phyloP scores from a whole-genome alignment of 192 early-diverging fungal species.

The Oehlia diaphana region DNA sequence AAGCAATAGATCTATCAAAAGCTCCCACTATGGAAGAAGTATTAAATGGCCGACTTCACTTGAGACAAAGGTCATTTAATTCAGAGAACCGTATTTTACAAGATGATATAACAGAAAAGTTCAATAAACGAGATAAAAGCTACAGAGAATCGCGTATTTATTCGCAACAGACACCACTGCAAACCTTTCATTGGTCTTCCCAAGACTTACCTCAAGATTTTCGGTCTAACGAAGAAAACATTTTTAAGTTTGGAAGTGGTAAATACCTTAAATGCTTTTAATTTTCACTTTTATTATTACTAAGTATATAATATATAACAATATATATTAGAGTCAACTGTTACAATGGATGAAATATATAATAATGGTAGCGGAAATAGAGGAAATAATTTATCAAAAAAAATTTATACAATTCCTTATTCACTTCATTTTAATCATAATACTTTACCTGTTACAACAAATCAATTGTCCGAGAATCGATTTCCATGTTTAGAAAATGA shows the following conservation, averaged over 20 bases:
- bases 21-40: slow-evolving; percentile 13
- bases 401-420: background rate
- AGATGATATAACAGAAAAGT: background rate
- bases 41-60: background rate
- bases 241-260: background rate
- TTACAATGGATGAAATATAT: background rate
- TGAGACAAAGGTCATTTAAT: background rate
- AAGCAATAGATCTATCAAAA: background rate
- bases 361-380: background rate
- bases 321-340: background rate
- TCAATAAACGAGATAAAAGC: background rate
- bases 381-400: background rate
- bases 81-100: background rate
- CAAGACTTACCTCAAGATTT: background rate
- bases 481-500: background rate
- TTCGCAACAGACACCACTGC: background rate
- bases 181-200: background rate
- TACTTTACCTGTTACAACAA: background rate
- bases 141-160: background rate
- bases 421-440: background rate
- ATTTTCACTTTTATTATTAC: background rate
- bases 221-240: background rate
- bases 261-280: background rate
- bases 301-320: background rate
- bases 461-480: background rate